These are phyloP conservation scores for Erythrophleum ivorense DNA, from an alignment of 331 rosid genomes.

Conservation along the genomic window DNA sequence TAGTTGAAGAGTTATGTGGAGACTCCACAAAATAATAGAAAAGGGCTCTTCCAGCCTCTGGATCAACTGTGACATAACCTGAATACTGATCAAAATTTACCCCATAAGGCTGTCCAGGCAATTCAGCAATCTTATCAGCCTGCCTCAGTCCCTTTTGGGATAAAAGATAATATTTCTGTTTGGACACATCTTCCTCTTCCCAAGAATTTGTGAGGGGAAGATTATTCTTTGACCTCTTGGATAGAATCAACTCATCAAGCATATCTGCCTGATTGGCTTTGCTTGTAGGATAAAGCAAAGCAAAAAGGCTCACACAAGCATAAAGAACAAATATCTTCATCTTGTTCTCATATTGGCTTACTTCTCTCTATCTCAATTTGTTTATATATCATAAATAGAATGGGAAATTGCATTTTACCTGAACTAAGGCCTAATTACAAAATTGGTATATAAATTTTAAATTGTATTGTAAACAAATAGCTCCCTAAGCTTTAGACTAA, in stretches of 20 bases:
- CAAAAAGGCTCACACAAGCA: conserved; percentile 40
- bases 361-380: no score
- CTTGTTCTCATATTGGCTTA: background rate
- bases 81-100: conserved; percentile 50
- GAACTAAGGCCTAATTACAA: no score
- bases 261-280: conserved; percentile 39
- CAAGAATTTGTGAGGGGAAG: conserved; percentile 7
- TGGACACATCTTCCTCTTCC: conserved; percentile 31
- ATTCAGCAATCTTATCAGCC: conserved; percentile 38
- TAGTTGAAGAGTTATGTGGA: conserved; percentile 33
- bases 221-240: conserved; percentile 38
- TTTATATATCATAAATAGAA: no score
- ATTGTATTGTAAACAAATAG: no score
- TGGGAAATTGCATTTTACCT: no score
- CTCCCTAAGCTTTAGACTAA: no score
- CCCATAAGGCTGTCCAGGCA: conserved; percentile 52
- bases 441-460: no score
- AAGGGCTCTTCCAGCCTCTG: conserved; percentile 38
- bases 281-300: conserved; percentile 17
- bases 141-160: conserved; percentile 35
- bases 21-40: conserved; percentile 56
- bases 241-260: conserved; percentile 34
- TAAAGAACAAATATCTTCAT: conserved; percentile 36
- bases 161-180: conserved; percentile 24
- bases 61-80: conserved; percentile 49